phyloP scores from a whole-genome alignment of 108 stramenopile species.

The Skeletonema marinoi region DNA sequence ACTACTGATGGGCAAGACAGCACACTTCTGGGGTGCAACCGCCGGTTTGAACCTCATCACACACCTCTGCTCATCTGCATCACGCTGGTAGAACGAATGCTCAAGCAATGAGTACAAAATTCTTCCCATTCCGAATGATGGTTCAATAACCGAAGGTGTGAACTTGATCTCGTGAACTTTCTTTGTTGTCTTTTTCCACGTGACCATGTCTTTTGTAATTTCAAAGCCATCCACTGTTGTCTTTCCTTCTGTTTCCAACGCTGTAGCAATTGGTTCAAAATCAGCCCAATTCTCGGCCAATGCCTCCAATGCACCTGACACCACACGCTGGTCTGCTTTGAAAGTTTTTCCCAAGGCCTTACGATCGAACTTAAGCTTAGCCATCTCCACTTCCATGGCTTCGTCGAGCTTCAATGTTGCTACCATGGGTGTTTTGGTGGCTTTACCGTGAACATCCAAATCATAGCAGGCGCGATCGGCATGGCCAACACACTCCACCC shows the following conservation, averaged over 20 bases:
- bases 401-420: constrained; percentile 89
- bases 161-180: constrained; percentile 96
- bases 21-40: constrained; percentile 98
- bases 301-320: constrained; percentile 91
- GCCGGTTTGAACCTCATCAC: constrained; percentile 97
- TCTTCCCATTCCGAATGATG: constrained; percentile 99
- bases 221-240: constrained; percentile 89
- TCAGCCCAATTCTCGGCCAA: constrained; percentile 90
- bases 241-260: constrained; percentile 87
- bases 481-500: constrained; percentile 99
- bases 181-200: constrained; percentile 82
- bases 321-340: constrained; percentile 92
- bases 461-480: constrained; percentile 99
- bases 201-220: constrained; percentile 91
- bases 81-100: constrained; percentile 96
- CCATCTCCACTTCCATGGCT: constrained; percentile 81
- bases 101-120: constrained; percentile 97
- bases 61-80: constrained; percentile 92
- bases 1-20: constrained; percentile 90
- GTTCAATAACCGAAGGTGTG: constrained; percentile 99
- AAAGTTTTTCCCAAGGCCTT: constrained; percentile 90
- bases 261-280: constrained; percentile 89
- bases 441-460: constrained; percentile 94
- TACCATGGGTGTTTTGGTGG: constrained; percentile 93
- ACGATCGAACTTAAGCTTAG: constrained; percentile 90